Base-by-base conservation (phyloP, 2,329 filamentous ascomycete species). In the Claviceps pazoutovae region DNA sequence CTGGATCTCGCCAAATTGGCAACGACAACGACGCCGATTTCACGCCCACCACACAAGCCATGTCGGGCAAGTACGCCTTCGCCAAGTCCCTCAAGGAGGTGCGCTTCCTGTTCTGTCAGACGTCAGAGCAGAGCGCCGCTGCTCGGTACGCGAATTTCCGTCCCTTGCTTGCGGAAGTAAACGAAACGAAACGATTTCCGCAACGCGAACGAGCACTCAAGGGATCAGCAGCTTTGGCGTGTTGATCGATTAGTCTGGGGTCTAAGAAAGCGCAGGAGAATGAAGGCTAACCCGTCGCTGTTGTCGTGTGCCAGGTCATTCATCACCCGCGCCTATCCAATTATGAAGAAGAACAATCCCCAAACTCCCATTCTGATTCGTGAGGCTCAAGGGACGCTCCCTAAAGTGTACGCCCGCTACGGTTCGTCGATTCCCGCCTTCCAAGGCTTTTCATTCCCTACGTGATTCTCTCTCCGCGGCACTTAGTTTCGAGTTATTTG, bases 261-360 rank as follows among this genome's bases (percentile, higher is more conserved):
- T 34, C 9, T 34, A 11, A 34, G 9, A 9, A 34, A 34, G 9
- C 30, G 30, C 30, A 34, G 9, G 9, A 34, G 30, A 26, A 34
- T 1, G 9, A 34, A 34, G 30, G 30, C 30, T 17, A 17, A 17
- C 23, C 3, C n/a, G 8, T 30, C 26, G 8, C n/a, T 45, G 21
- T 3, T 36, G 13, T 13, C 2, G 4, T 21, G 2, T 21, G 14
- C 36, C 37, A 96, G 93, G 69, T 83, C 86, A 34, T 98, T 98
- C 73, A 78, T 98, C 59, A 84, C 84, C 58, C 82, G 88, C 67
- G 83, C 89, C 59, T 98, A 98, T 71, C 93, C 93, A 46, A 93
- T 87, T 55, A 97, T 98, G 91, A 98, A 98, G 82, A 94, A 95
- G 78, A 87, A 91, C 78, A 98, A 98, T 75, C 93, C 93, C 53